phyloP scores from a whole-genome alignment of 495 filamentous ascomycete species.

The Hypoxylon fragiforme region DNA sequence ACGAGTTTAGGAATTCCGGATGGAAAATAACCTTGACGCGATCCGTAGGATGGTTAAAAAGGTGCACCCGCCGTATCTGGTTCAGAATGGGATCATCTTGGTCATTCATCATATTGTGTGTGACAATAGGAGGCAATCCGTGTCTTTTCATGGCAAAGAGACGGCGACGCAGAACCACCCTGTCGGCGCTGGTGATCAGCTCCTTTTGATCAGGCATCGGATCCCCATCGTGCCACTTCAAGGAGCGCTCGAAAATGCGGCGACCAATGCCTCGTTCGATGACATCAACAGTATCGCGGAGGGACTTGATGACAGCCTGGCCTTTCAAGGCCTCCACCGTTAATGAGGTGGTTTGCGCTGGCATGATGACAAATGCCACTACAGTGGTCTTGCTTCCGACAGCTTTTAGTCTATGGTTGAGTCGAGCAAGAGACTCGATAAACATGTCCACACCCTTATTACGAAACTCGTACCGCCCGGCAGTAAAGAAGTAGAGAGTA shows the following conservation, averaged over 20 bases:
- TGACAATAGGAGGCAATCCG: constrained; percentile 89
- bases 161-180: constrained; percentile 86
- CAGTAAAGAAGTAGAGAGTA: constrained; percentile 97
- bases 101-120: constrained; percentile 99
- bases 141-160: constrained; percentile 96
- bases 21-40: constrained; percentile 98
- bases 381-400: constrained; percentile 88
- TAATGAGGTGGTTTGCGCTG: constrained; percentile 92
- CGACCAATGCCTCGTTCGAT: constrained; percentile 90
- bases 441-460: constrained; percentile 99
- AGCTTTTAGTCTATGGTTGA: constrained; percentile 89
- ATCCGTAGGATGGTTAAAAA: constrained; percentile 94
- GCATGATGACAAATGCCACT: constrained; percentile 99
- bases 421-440: constrained; percentile 89
- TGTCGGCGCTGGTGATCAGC: constrained; percentile 85
- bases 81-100: constrained; percentile 91
- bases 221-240: constrained; percentile 93
- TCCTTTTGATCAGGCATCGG: constrained; percentile 95
- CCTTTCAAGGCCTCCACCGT: constrained; percentile 96
- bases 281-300: constrained; percentile 86
- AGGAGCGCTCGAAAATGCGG: constrained; percentile 88
- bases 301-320: constrained; percentile 94
- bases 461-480: constrained; percentile 94
- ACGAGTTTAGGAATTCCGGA: constrained; percentile 94
- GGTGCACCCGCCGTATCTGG: constrained; percentile 91